phyloP scores from a whole-genome alignment of 768 basidiomycete species.

The Leccinum variicolor region DNA sequence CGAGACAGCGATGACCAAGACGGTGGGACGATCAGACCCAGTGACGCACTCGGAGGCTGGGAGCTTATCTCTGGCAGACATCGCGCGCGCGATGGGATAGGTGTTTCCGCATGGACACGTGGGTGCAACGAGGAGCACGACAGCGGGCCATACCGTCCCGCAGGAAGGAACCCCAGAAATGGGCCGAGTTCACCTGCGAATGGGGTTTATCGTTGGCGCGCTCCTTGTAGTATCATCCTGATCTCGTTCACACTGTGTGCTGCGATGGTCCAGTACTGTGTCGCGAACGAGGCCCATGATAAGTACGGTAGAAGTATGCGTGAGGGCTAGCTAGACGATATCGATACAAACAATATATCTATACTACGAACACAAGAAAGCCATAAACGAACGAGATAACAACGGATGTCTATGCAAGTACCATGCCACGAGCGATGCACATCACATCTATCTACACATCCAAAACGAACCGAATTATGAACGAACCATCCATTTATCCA shows the following conservation, averaged over 20 bases:
- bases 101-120: slow-evolving; percentile 15
- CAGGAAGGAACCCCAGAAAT: neutral
- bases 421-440: too few species aligned
- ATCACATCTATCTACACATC: too few species aligned
- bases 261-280: neutral
- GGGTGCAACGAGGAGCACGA: neutral
- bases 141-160: neutral
- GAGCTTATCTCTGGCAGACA: slow-evolving; percentile 5
- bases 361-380: too few species aligned
- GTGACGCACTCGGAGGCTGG: neutral
- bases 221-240: slow-evolving; percentile 22
- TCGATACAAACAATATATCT: too few species aligned
- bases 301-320: too few species aligned
- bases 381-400: too few species aligned
- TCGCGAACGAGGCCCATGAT: too few species aligned
- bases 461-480: too few species aligned
- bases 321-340: too few species aligned
- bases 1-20: neutral
- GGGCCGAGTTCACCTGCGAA: slow-evolving; percentile 2
- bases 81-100: slow-evolving; percentile 20
- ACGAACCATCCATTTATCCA: neutral
- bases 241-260: slow-evolving; percentile 30
- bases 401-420: too few species aligned
- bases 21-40: neutral
- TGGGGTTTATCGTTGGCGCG: slow-evolving; percentile 1